Conservation (phyloP, 208 protist species). For the Acanthamoeba castellanii region DNA sequence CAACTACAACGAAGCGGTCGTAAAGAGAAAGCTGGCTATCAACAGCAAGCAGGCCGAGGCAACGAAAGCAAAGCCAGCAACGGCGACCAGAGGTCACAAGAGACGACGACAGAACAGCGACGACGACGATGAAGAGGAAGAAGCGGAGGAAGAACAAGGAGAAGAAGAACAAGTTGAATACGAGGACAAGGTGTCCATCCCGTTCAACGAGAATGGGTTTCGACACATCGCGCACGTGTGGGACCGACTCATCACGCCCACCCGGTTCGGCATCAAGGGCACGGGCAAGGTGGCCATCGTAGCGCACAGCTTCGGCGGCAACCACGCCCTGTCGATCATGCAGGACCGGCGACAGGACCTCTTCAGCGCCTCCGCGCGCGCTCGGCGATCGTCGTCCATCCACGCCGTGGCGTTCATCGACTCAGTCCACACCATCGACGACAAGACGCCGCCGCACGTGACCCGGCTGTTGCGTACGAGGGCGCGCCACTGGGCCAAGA, state of each 20-base stretch:
- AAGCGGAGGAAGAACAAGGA: not conserved
- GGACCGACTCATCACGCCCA: slow-evolving; percentile 49
- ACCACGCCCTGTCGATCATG: slow-evolving; percentile 61
- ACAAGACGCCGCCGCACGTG: slow-evolving; percentile 52
- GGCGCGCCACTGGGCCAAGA: slow-evolving; percentile 51
- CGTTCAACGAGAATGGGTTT: slow-evolving; percentile 70
- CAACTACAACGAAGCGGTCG: slow-evolving; percentile 58
- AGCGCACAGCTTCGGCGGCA: slow-evolving; percentile 64
- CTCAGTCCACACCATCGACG: slow-evolving; percentile 42
- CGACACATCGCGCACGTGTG: slow-evolving; percentile 27
- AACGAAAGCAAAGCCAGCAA: not conserved
- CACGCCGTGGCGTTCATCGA: slow-evolving; percentile 56
- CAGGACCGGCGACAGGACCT: slow-evolving; percentile 12
- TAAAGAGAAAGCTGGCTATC: not conserved
- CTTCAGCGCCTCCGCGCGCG: not conserved
- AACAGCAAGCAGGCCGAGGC: not conserved
- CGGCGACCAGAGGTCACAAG: not conserved
- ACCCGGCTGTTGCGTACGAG: not conserved
- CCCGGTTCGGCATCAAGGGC: not conserved
- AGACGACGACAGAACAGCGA: not conserved
- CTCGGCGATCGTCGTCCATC: not conserved
- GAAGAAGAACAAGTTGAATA: not conserved
- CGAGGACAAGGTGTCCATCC: not conserved
- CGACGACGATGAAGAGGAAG: not conserved
- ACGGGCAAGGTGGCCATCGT: slow-evolving; percentile 41